A percentile compares a stretch with the other conserved stretches of the same genome.
These are phyloP conservation scores for Peterozyma toletana DNA, from an alignment of 805 yeast species.

Conservation along the genomic window DNA sequence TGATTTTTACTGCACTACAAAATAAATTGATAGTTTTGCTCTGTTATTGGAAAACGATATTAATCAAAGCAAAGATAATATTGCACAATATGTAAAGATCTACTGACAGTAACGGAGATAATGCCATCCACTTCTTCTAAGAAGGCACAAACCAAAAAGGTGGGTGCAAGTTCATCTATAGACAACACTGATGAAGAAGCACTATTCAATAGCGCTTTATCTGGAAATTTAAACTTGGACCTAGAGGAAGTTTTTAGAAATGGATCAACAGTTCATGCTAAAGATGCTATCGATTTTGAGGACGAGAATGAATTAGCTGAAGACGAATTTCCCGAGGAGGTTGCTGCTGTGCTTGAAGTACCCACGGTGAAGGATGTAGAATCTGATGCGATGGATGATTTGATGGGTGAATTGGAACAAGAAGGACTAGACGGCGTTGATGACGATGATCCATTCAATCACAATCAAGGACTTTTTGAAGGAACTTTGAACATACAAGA, in stretches of 20 bases:
- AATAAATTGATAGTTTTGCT: not conserved
- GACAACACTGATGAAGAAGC: constrained; percentile 15
- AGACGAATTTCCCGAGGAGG: constrained; percentile 49
- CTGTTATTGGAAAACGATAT: not conserved
- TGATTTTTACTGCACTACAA: too few species aligned
- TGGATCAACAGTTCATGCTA: constrained; percentile 69
- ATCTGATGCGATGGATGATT: constrained; percentile 30
- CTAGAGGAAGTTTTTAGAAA: constrained; percentile 25
- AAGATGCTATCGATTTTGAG: constrained; percentile 88
- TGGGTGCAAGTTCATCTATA: not conserved
- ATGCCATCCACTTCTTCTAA: too few species aligned
- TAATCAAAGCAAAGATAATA: not conserved
- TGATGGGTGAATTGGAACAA: constrained; percentile 27
- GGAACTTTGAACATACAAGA: constrained; percentile 21
- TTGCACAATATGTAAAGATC: too few species aligned
- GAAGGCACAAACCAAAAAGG: not conserved
- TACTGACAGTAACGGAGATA: too few species aligned
- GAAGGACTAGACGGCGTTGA: constrained; percentile 28
- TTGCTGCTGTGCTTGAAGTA: constrained; percentile 4
- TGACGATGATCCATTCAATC: constrained; percentile 19
- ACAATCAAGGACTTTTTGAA: constrained; percentile 23
- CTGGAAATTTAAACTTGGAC: constrained; percentile 22
- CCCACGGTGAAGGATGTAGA: constrained; percentile 12
- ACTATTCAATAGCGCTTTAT: constrained; percentile 23
- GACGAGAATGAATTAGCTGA: constrained; percentile 94